Percentiles rank a stretch among this genome's conserved stretches.
Evolutionary conservation across 1,284 basidiomycete species (phyloP).

Genomic region (Tremellales sp.): DNA sequence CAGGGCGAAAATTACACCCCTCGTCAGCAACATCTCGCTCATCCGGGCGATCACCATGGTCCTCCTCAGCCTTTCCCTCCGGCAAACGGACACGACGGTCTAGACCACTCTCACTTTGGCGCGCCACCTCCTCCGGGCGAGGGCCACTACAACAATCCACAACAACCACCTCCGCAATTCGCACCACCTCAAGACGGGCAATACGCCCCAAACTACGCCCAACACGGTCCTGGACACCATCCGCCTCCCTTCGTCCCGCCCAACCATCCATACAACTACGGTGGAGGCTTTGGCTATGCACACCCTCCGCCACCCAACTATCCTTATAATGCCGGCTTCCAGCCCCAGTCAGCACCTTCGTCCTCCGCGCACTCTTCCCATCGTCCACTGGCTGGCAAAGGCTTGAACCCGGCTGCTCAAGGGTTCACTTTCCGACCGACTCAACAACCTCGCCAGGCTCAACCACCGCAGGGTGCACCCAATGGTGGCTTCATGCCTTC

Average conservation of each 20-base stretch:
- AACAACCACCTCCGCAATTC: conserved; percentile 1
- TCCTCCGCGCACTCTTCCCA: no score
- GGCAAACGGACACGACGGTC: neutral
- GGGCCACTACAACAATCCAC: conserved; percentile 2
- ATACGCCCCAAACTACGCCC: neutral
- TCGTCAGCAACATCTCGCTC: neutral
- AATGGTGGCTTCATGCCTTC: conserved; percentile 4
- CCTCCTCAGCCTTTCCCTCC: neutral
- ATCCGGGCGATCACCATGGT: neutral
- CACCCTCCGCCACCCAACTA: conserved; percentile 10
- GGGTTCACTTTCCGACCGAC: conserved; percentile 31
- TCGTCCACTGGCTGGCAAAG: conserved; percentile 11
- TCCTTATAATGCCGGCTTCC: no score
- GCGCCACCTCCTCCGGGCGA: neutral
- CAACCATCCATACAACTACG: conserved; percentile 40
- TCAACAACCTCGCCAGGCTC: conserved; percentile 13
- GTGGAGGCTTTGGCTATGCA: conserved; percentile 37
- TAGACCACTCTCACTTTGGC: neutral
- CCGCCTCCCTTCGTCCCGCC: conserved; percentile 26
- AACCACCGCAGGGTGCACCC: conserved; percentile 3
- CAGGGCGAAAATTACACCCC: neutral
- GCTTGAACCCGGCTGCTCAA: conserved; percentile 41
- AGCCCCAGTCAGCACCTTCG: conserved; percentile 7
- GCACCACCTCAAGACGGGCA: neutral
- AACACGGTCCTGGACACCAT: neutral